Evolutionary conservation across 768 basidiomycete species (phyloP).

Genomic region (Lactarius pseudohatsudake): DNA sequence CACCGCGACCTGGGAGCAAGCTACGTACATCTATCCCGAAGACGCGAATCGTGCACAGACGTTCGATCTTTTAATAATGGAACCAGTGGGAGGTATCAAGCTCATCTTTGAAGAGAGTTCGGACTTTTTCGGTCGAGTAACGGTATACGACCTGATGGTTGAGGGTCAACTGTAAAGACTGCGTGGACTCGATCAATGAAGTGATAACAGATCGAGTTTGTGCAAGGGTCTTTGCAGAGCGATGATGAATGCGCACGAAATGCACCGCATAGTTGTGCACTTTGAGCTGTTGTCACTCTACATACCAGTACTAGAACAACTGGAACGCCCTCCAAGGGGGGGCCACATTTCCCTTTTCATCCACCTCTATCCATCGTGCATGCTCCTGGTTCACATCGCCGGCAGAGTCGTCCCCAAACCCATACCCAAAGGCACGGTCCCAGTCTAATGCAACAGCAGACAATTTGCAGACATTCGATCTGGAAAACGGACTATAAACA

Average conservation of each 20-base stretch:
- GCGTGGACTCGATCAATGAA: not conserved
- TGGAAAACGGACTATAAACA: slow-evolving; percentile 31
- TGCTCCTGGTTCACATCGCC: slow-evolving; percentile 47
- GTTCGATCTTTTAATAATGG: slow-evolving; percentile 50
- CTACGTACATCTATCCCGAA: slow-evolving; percentile 68
- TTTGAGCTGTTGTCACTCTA: not conserved
- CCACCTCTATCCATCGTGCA: slow-evolving; percentile 67
- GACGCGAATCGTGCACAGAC: slow-evolving; percentile 73
- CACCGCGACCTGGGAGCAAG: slow-evolving; percentile 47
- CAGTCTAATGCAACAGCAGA: slow-evolving; percentile 64
- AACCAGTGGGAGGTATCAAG: slow-evolving; percentile 48
- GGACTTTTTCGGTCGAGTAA: slow-evolving; percentile 82
- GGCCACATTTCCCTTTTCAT: slow-evolving; percentile 51
- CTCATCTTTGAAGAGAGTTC: slow-evolving; percentile 79
- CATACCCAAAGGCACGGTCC: slow-evolving; percentile 58
- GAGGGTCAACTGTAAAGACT: slow-evolving; percentile 21
- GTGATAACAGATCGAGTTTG: not conserved
- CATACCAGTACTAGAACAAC: slow-evolving; percentile 37
- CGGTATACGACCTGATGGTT: slow-evolving; percentile 58
- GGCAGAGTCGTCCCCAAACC: slow-evolving; percentile 37
- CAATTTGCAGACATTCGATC: slow-evolving; percentile 61
- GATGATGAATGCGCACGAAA: not conserved
- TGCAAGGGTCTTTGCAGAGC: not conserved
- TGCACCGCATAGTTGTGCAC: not conserved
- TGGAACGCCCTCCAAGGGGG: slow-evolving; percentile 64